Conservation (phyloP, 345 rosid species). For the Pistacia vera region DNA sequence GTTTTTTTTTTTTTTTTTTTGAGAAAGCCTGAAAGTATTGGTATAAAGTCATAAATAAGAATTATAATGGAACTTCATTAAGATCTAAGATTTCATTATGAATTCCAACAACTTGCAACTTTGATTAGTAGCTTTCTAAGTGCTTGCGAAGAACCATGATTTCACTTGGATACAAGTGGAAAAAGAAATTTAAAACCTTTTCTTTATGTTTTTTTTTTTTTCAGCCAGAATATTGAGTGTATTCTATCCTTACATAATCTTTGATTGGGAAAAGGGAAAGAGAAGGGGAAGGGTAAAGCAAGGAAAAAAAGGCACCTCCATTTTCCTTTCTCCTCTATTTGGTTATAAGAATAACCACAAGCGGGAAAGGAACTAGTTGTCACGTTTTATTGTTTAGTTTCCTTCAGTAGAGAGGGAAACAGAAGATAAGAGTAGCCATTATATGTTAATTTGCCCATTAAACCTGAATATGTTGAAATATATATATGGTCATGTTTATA, state of each 20-base stretch:
- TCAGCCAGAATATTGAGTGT: not conserved
- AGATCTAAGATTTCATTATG: not conserved
- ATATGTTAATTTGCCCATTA: slow-evolving; percentile 4
- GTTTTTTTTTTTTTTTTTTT: not conserved
- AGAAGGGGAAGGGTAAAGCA: not conserved
- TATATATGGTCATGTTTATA: not conserved
- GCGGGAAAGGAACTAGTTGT: not conserved
- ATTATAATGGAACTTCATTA: not conserved
- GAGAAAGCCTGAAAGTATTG: not conserved
- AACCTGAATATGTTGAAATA: not conserved
- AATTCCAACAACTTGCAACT: slow-evolving; percentile 1
- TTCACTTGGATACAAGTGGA: not conserved
- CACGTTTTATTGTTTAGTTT: not conserved
- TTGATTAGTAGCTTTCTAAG: not conserved
- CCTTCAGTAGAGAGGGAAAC: not conserved
- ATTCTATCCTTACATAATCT: not conserved
- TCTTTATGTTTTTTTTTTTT: not conserved
- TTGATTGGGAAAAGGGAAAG: not conserved
- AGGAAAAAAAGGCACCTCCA: not conserved
- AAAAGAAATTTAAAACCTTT: not conserved
- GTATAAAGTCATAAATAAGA: slow-evolving; percentile 1
- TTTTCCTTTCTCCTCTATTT: not conserved
- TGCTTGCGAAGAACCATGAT: not conserved
- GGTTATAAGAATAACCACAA: not conserved
- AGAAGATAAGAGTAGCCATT: not conserved